Evolutionary conservation across 441 rosid species (phyloP).

Genomic region (Macaranga tanarius): DNA sequence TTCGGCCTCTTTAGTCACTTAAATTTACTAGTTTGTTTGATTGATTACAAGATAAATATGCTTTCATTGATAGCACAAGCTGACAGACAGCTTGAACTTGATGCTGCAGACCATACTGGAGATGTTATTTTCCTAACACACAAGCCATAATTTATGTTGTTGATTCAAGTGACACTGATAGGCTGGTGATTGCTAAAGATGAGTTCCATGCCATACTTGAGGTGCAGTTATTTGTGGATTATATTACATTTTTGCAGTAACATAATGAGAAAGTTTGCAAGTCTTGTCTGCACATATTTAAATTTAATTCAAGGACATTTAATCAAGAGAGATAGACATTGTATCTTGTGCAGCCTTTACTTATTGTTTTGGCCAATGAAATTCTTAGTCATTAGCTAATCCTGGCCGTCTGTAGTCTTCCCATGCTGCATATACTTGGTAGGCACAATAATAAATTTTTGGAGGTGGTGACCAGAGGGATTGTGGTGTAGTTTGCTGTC

Average conservation of each 20-base stretch:
- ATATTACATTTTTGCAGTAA: neutral
- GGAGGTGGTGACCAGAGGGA: neutral
- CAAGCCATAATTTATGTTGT: slow-evolving; percentile 93
- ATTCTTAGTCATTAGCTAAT: neutral
- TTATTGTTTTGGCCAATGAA: neutral
- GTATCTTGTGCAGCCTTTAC: neutral
- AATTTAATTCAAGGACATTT: neutral
- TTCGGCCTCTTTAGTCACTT: neutral
- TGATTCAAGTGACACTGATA: slow-evolving; percentile 91
- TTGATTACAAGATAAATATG: neutral
- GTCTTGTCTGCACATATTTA: neutral
- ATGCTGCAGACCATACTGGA: slow-evolving; percentile 86
- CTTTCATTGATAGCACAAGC: slow-evolving; percentile 9
- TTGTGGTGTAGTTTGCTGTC: neutral
- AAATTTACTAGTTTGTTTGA: neutral
- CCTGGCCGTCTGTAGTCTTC: neutral
- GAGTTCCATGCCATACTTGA: slow-evolving; percentile 94
- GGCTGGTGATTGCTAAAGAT: slow-evolving; percentile 81
- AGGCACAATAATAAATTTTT: neutral
- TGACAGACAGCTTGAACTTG: slow-evolving; percentile 13
- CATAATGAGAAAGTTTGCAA: neutral
- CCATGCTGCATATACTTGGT: neutral
- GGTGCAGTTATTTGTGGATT: slow-evolving; percentile 40
- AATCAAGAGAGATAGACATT: neutral
- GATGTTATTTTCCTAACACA: slow-evolving; percentile 95